Evolutionary conservation across 179 eudicot species (phyloP).

Genomic region (Amaranthus tricolor): DNA sequence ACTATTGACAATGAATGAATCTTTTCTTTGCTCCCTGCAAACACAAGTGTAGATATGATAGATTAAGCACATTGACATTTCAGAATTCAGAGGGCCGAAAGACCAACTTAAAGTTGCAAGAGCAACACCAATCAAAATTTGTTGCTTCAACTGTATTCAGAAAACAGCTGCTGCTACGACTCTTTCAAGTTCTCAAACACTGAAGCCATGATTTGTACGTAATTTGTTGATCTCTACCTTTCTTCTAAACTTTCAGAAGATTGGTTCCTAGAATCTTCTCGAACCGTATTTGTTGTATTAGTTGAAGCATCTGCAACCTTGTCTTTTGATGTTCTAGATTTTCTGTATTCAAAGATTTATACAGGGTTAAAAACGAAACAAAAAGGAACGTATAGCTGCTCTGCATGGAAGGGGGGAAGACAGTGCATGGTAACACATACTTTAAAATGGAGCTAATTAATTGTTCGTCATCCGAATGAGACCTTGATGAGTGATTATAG

Average conservation of each 20-base stretch:
- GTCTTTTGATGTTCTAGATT: constrained; percentile 31
- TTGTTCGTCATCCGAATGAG: constrained; percentile 54
- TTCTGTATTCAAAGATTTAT: constrained; percentile 23
- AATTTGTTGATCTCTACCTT: constrained; percentile 25
- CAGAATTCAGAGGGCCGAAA: background rate
- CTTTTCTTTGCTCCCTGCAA: background rate
- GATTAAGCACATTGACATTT: background rate
- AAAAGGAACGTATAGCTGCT: background rate
- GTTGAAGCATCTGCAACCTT: constrained; percentile 19
- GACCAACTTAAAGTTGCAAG: background rate
- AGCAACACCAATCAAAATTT: background rate
- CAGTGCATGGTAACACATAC: constrained; percentile 40
- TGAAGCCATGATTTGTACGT: background rate
- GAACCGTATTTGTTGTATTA: constrained; percentile 12
- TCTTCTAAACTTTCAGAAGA: constrained; percentile 23
- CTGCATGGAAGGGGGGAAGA: background rate
- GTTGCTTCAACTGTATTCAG: background rate
- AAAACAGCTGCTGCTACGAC: background rate
- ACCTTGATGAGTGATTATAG: constrained; percentile 27
- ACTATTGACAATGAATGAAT: background rate
- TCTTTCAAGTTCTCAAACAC: background rate
- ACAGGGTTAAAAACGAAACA: background rate
- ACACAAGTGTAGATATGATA: background rate
- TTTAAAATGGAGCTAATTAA: constrained; percentile 42
- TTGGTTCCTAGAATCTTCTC: constrained; percentile 15